Evolutionary conservation across 768 basidiomycete species (phyloP), one percentile per base, ranked within the genome.

Genomic region (Tubosaeta sp.): DNA sequence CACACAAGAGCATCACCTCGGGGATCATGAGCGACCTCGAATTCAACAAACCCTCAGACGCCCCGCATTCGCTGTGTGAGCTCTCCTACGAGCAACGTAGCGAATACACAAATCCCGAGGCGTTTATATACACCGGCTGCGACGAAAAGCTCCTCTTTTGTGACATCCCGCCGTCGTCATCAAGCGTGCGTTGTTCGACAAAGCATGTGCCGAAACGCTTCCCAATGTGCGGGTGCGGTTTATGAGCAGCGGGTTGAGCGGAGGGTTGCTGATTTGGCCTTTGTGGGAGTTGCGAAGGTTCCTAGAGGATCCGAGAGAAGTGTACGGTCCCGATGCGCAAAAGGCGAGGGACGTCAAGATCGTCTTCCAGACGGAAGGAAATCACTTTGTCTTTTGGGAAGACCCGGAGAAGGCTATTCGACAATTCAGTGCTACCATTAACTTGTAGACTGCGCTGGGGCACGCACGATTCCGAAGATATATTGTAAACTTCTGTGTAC

Each of bases 361-460:
- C 25, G 8, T 54, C 8, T 14, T 7, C 3, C 54, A 59, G 17
- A 25, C 43, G 5, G 60, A 63, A 35, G 62, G 62, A 27, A 65
- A 63, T 33, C 63, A 63, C 45, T 63, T 65, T 22, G 13, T 59
- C 22, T 63, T 65, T 43, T 63, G 60, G 62, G 63, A 63, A 0
- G 46, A 62, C 7, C 62, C 63, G 11, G 52, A 63, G 57, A 55
- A 52, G 44, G 60, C 63, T 22, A 55, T 65, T 22, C 33, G 54
- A 25, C 60, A 61, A 17, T 63, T 51, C 17, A 37, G 9, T 13
- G 26, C 3, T 1, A 25, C 52, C 5, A 54, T 59, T 26, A 51
- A 43, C 12, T 37, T 62, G 53, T 53, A 49, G 31, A 9, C 13
- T 5, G 13, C 32, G 13, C 41, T 35, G 11, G 34, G 7, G 13